Evolutionary conservation across 192 early-diverging fungal genomes (phyloP).

Genomic region (Coemansia sp.): DNA sequence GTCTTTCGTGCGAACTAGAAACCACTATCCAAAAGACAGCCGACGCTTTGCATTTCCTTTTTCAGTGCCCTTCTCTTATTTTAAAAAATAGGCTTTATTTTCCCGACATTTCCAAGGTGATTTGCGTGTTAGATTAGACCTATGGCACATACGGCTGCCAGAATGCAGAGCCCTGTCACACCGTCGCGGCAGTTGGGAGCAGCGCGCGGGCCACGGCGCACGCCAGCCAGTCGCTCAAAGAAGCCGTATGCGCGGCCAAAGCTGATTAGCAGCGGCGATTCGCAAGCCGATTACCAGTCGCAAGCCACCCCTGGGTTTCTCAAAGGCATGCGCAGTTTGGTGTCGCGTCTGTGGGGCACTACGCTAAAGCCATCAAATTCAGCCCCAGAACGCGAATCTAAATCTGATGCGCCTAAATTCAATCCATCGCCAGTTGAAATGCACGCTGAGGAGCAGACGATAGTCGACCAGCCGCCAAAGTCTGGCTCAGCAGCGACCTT

Average conservation of each 20-base stretch:
- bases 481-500: background rate
- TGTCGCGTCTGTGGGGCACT: constrained; percentile 46
- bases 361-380: constrained; percentile 25
- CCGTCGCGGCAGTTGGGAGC: constrained; percentile 36
- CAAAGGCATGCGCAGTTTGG: constrained; percentile 48
- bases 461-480: background rate
- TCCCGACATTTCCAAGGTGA: background rate
- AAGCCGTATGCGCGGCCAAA: constrained; percentile 36
- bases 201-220: constrained; percentile 35
- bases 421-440: constrained; percentile 3
- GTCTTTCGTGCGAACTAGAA: too few species aligned
- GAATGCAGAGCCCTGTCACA: constrained; percentile 29
- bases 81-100: background rate
- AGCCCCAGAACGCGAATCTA: background rate
- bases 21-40: background rate
- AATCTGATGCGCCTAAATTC: background rate
- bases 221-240: constrained; percentile 41
- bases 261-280: background rate
- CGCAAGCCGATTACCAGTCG: constrained; percentile 17
- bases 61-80: background rate
- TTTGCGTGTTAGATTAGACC: background rate
- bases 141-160: constrained; percentile 32
- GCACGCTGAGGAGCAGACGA: background rate
- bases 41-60: background rate
- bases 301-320: constrained; percentile 32